phyloP scores from a whole-genome alignment of 768 basidiomycete species.

The Lactarius tabidus region DNA sequence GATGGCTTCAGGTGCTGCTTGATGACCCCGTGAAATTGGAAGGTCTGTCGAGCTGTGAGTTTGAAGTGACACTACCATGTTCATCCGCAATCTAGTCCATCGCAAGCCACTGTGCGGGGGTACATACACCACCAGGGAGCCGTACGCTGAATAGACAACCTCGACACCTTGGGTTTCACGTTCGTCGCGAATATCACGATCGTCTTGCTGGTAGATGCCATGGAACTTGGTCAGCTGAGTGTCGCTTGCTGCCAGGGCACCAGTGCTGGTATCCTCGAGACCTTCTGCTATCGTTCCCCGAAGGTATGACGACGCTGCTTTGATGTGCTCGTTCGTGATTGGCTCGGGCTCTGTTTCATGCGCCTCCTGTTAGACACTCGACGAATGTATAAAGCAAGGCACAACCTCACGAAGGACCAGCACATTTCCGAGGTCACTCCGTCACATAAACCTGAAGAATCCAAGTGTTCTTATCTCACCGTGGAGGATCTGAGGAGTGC shows the following conservation, averaged over 20 bases:
- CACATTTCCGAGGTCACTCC: constrained; percentile 66
- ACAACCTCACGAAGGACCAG: constrained; percentile 74
- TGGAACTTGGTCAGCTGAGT: constrained; percentile 98
- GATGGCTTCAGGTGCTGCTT: constrained; percentile 94
- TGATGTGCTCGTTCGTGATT: constrained; percentile 99
- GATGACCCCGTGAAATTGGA: constrained; percentile 99
- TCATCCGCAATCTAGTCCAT: constrained; percentile 97
- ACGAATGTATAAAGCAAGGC: constrained; percentile 79
- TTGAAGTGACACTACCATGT: constrained; percentile 94
- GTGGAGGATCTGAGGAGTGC: no score
- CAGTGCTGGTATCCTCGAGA: constrained; percentile 78
- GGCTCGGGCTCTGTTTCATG: constrained; percentile 92
- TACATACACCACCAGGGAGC: constrained; percentile 94
- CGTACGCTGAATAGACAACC: constrained; percentile 89
- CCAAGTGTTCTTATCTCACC: no score
- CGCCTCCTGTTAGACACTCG: constrained; percentile 74
- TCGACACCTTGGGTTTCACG: constrained; percentile 89
- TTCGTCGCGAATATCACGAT: constrained; percentile 97
- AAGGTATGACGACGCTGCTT: constrained; percentile 89
- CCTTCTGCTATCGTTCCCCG: constrained; percentile 96
- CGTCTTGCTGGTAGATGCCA: constrained; percentile 95
- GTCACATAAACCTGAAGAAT: no score
- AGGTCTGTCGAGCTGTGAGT: constrained; percentile 95
- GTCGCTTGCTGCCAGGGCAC: constrained; percentile 87
- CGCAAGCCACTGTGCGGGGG: constrained; percentile 85